Evolutionary conservation across 371 early-diverging fungal genomes (phyloP), one percentile per base, ranked within the genome.

Genomic region (Mucor saturninus): DNA sequence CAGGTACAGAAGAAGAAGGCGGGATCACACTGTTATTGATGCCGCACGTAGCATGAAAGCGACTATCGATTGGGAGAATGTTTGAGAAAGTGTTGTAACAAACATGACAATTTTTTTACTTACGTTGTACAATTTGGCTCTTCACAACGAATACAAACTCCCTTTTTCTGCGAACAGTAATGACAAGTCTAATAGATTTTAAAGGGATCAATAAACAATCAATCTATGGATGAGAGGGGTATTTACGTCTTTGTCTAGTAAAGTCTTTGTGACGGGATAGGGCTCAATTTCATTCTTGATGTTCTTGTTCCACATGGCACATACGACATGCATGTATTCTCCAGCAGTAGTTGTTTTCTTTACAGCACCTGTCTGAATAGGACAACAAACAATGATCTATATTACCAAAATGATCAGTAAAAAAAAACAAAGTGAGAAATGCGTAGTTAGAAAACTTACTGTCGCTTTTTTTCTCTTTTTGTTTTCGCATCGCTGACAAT

Each of bases 291-390:
- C 67, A 26, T 73, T 62, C 26, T 71, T 66, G 28, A 79, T 71
- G 1, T 61, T 56, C 56, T 81, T 79, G 49, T 79, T 76, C 74
- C 83, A 84, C 37, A 76, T 62, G 4, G 86, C 86, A 64, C 87
- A 87, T 8, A 84, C 83, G 5, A 81, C 78, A 59, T 87, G 87
- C 65, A 86, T 83, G 58, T 80, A 87, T 52, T 76, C 70, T 13
- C 79, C 83, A 35, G 77, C 72, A n/a, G 69, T 64, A 5, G 64
- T 71, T 0, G 87, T 84, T 21, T 74, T 80, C 59, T 81, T 84
- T 39, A 85, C 71, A 11, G 86, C 86, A 7, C 87, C 86, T 11
- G 71, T 60, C 35, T 54, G 67, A 26, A 59, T 67, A 4, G 80
- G 76, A 57, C 87, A 87, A 35, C 87, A 87, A 26, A 83, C 65